phyloP scores from a whole-genome alignment of 257 asterid species.

The Linderniella brevidens region DNA sequence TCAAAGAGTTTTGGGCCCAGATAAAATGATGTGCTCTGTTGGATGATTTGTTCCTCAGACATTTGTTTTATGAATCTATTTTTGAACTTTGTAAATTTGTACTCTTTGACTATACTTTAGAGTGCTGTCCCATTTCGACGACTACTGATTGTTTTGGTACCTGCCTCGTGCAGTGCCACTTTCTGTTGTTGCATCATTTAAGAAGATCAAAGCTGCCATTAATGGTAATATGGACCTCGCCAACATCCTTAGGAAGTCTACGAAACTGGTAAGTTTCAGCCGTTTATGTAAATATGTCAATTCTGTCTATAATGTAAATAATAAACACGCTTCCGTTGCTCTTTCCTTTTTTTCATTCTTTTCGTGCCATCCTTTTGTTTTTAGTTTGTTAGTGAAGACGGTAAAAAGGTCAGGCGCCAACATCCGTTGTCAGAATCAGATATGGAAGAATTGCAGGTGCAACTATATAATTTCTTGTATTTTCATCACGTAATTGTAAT shows the following conservation, averaged over 20 bases:
- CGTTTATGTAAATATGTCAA: not conserved
- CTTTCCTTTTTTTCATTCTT: too few species aligned
- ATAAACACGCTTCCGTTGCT: conserved; percentile 7
- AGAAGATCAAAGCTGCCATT: conserved; percentile 44
- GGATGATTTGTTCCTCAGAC: too few species aligned
- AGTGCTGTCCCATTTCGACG: too few species aligned
- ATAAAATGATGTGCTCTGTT: too few species aligned
- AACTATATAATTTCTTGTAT: conserved; percentile 7
- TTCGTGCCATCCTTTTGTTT: too few species aligned
- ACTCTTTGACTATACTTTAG: too few species aligned
- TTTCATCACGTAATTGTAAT: not conserved
- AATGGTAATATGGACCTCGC: conserved; percentile 36
- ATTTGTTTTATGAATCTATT: too few species aligned
- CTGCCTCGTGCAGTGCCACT: conserved; percentile 26
- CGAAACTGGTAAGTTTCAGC: conserved; percentile 31
- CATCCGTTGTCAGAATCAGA: conserved; percentile 54
- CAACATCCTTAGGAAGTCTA: conserved; percentile 30
- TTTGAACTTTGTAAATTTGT: too few species aligned
- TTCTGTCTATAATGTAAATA: conserved; percentile 5
- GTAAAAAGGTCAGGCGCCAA: conserved; percentile 59
- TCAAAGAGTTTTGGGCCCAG: too few species aligned
- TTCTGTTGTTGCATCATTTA: conserved; percentile 48
- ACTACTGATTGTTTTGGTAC: too few species aligned
- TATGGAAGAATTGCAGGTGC: conserved; percentile 79
- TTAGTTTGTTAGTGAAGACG: conserved; percentile 79